Conservation (phyloP, 768 basidiomycete genomes). For the Termitomyces sp. region DNA sequence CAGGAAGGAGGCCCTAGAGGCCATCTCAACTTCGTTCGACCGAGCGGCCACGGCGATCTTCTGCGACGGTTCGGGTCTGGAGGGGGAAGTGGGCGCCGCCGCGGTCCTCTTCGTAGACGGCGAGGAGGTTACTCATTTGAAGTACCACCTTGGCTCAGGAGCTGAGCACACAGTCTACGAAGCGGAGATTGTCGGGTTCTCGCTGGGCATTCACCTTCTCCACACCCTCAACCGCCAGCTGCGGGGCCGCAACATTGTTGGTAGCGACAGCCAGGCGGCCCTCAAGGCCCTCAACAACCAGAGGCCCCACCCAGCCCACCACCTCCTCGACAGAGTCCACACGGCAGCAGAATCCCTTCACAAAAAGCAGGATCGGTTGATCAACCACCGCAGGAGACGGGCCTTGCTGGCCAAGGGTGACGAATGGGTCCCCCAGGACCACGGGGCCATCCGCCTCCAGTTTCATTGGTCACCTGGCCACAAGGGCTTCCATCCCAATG, state of each 20-base stretch:
- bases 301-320: neutral
- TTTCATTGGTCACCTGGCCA: too few relatives aligned
- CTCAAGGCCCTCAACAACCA: neutral
- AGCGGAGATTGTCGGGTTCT: neutral
- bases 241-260: neutral
- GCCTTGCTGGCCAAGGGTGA: too few relatives aligned
- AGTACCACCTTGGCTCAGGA: neutral
- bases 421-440: too few relatives aligned
- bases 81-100: neutral
- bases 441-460: neutral
- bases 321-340: neutral
- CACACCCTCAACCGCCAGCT: neutral
- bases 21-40: neutral
- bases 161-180: neutral
- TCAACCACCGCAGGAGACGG: too few relatives aligned
- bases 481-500: neutral
- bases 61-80: neutral
- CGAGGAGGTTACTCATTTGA: neutral
- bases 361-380: neutral
- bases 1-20: neutral
- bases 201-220: neutral
- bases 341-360: neutral
- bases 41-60: neutral
- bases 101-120: neutral
- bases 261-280: neutral